Evolutionary conservation across 2,329 filamentous ascomycete genomes (phyloP), one percentile per base, ranked within the genome.

Genomic region (Xylogone sp.): DNA sequence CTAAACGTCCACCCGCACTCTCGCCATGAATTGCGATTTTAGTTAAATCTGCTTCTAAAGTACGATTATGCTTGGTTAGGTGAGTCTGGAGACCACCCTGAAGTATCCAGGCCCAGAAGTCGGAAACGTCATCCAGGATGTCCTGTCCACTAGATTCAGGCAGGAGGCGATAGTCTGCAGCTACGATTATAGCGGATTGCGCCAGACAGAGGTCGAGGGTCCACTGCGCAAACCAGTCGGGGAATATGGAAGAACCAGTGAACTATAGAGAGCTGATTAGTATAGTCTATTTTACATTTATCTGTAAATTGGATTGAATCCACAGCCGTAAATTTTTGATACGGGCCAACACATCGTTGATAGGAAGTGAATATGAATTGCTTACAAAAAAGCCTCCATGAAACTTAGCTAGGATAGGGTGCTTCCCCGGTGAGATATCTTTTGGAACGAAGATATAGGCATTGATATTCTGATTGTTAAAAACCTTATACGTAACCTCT

Each of bases 121-220:
- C 72, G 8, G 62, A 49, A 1, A 79, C 53, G 57, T 81, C 77
- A 3, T 69, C 57, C 22, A 77, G 65, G 51, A 78, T 74, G 16
- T 79, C 72, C 2, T 63, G 45, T 29, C 74, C 73, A 19, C 51
- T 73, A 49, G 71, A 65, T 52, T 79, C 76, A 20, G 77, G 77
- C n/a, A 77, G 53, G 2, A 81, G 70, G 13, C 77, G 75, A 63
- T 81, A 76, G 60, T 77, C 73, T 0, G 75, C 71, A 1, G 69
- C 64, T 6, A 80, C 58, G 21, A 75, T 64, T 24, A 79, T 70
- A 21, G 76, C 73, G 13, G 59, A 60, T 46, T 71, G 67, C 21
- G 62, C 55, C 1, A 66, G 62, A 21, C 70, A 65, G 39, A 74
- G 64, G 7, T 73, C 66, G 7, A 76, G 59, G 7, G 70, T 61